Conservation (phyloP, 2,329 filamentous ascomycete species). For the Colletotrichum plurivorum region DNA sequence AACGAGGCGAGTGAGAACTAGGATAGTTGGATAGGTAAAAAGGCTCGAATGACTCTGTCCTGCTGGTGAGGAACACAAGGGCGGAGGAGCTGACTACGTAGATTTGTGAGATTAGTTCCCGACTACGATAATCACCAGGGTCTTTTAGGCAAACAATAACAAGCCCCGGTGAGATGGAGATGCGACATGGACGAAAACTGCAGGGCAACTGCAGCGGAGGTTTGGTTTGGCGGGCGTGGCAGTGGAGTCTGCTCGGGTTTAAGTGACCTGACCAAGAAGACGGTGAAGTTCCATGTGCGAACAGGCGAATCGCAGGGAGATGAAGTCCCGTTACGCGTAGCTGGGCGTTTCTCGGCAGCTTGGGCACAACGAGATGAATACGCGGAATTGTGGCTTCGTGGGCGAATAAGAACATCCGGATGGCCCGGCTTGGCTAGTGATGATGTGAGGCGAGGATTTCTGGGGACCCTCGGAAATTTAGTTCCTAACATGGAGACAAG, state of each 20-base stretch:
- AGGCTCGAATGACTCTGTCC: conserved; percentile 14
- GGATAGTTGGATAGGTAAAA: background rate
- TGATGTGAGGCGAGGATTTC: conserved; percentile 28
- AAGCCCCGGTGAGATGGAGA: background rate
- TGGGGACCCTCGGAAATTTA: conserved; percentile 7
- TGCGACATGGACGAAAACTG: conserved; percentile 5
- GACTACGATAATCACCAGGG: conserved; percentile 4
- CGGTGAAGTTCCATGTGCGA: conserved; percentile 19
- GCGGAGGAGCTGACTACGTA: background rate
- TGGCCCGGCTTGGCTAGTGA: conserved; percentile 32
- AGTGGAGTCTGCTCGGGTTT: conserved; percentile 14
- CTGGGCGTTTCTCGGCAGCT: conserved; percentile 36
- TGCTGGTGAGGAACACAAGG: background rate
- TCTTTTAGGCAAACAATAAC: conserved; percentile 8
- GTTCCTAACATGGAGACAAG: conserved; percentile 7
- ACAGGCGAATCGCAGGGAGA: conserved; percentile 32
- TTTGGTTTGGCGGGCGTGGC: background rate
- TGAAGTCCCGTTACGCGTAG: conserved; percentile 15
- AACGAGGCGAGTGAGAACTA: conserved; percentile 6
- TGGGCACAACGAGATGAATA: conserved; percentile 18
- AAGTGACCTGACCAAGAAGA: conserved; percentile 19
- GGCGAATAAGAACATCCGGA: conserved; percentile 34
- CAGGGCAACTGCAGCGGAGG: conserved; percentile 18
- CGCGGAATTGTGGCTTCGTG: conserved; percentile 34
- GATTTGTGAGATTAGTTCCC: conserved; percentile 1